Evolutionary conservation across 495 filamentous ascomycete genomes (phyloP).

Genomic region (Hyaloscypha hepaticicola): DNA sequence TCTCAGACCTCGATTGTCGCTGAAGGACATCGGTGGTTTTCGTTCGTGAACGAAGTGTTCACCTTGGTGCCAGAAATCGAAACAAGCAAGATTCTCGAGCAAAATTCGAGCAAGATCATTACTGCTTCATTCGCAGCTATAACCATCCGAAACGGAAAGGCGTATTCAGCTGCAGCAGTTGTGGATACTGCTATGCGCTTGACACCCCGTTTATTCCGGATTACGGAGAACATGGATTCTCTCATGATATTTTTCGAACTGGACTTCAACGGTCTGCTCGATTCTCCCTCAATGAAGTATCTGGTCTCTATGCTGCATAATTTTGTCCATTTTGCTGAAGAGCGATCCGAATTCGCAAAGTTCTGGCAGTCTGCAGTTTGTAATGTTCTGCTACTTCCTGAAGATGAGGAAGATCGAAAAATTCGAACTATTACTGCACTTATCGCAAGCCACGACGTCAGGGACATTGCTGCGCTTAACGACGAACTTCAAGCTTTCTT

Average conservation of each 20-base stretch:
- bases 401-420: conserved; percentile 3
- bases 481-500: conserved; percentile 43
- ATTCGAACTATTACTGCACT: conserved; percentile 38
- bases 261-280: conserved; percentile 21
- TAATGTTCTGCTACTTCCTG: conserved; percentile 6
- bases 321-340: conserved; percentile 14
- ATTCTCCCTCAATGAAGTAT: conserved; percentile 23
- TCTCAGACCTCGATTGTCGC: conserved; percentile 66
- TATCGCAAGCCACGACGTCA: conserved; percentile 37
- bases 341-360: conserved; percentile 7
- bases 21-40: conserved; percentile 62
- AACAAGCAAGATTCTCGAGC: background rate
- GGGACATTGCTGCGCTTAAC: conserved; percentile 30
- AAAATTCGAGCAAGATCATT: conserved; percentile 38
- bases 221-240: background rate
- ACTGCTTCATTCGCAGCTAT: conserved; percentile 50
- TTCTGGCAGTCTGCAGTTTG: conserved; percentile 17
- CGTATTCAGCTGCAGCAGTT: conserved; percentile 72
- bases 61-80: background rate
- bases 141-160: conserved; percentile 69
- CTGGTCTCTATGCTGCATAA: conserved; percentile 15
- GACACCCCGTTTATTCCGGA: conserved; percentile 7
- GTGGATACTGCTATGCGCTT: conserved; percentile 47
- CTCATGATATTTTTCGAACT: conserved; percentile 19
- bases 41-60: conserved; percentile 22